phyloP scores from a whole-genome alignment of 2,329 filamentous ascomycete genomes.

The Teratosphaeria nubilosa region DNA sequence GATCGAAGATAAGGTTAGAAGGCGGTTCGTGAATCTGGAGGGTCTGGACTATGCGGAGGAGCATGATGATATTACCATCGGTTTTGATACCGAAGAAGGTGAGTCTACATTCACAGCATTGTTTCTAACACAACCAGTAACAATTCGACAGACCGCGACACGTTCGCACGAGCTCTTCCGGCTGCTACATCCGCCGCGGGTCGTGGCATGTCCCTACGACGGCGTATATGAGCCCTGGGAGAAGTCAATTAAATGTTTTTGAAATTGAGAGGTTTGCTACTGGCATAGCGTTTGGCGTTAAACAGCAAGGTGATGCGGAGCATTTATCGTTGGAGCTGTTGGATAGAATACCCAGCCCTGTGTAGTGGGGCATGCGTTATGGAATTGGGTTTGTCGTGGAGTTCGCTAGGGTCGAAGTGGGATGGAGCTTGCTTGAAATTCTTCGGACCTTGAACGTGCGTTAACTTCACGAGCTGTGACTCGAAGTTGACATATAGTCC shows the following conservation, averaged over 20 bases:
- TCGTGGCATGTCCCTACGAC: slow-evolving; percentile 33
- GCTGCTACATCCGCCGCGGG: slow-evolving; percentile 29
- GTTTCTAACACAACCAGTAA: slow-evolving; percentile 15
- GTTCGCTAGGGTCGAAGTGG: background rate
- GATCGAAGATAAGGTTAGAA: slow-evolving; percentile 49
- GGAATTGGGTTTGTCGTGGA: background rate
- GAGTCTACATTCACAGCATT: slow-evolving; percentile 6
- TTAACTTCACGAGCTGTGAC: background rate
- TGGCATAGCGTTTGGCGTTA: background rate
- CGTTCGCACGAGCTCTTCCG: slow-evolving; percentile 36
- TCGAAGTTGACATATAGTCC: background rate
- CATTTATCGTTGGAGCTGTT: background rate
- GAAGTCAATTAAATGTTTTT: background rate
- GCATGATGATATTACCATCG: slow-evolving; percentile 80
- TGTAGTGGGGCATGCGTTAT: background rate
- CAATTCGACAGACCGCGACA: slow-evolving; percentile 31
- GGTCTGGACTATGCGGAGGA: slow-evolving; percentile 82
- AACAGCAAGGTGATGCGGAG: background rate
- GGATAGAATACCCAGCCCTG: background rate
- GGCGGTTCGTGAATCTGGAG: slow-evolving; percentile 74
- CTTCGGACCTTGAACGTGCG: background rate
- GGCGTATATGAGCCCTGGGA: slow-evolving; percentile 20
- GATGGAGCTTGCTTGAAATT: background rate
- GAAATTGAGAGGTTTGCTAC: background rate
- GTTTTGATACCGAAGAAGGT: slow-evolving; percentile 63